Conservation (phyloP, 352 stramenopile species). For the Globisporangium megalacanthum region DNA sequence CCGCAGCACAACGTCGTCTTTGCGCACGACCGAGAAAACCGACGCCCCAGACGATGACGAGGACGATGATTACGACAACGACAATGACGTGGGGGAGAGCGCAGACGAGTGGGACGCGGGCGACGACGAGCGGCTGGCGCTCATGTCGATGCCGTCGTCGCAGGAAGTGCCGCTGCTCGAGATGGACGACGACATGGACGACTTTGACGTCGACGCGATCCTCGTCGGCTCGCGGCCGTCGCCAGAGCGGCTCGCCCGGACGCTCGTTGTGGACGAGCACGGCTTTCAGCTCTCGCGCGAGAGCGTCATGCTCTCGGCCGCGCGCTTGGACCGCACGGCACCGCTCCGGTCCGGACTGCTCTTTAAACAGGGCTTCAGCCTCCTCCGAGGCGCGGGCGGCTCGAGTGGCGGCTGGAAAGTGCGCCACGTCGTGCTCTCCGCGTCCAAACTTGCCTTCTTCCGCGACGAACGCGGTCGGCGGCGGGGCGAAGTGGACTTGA, state of each 20-base stretch:
- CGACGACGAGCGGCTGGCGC: slow-evolving; percentile 16
- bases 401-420: slow-evolving; percentile 69
- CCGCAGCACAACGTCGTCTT: slow-evolving; percentile 13
- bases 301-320: slow-evolving; percentile 40
- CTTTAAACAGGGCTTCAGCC: slow-evolving; percentile 69
- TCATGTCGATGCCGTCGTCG: slow-evolving; percentile 33
- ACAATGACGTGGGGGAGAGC: slow-evolving; percentile 12
- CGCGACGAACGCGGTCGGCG: slow-evolving; percentile 62
- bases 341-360: slow-evolving; percentile 69
- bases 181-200: slow-evolving; percentile 33
- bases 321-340: slow-evolving; percentile 24
- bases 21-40: slow-evolving; percentile 15
- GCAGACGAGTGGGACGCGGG: slow-evolving; percentile 16
- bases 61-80: slow-evolving; percentile 11
- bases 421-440: slow-evolving; percentile 62
- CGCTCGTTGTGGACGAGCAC: slow-evolving; percentile 65
- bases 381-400: slow-evolving; percentile 16
- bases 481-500: slow-evolving; percentile 67
- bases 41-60: slow-evolving; percentile 11
- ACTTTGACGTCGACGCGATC: slow-evolving; percentile 56
- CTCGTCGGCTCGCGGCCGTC: slow-evolving; percentile 26
- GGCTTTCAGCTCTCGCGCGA: slow-evolving; percentile 52
- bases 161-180: slow-evolving; percentile 42
- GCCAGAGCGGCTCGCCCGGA: slow-evolving; percentile 41
- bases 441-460: slow-evolving; percentile 65